Percentiles rank a stretch among this genome's conserved stretches.
Conservation (phyloP, 176 grass and related monocot species). For the Themeda triandra region DNA sequence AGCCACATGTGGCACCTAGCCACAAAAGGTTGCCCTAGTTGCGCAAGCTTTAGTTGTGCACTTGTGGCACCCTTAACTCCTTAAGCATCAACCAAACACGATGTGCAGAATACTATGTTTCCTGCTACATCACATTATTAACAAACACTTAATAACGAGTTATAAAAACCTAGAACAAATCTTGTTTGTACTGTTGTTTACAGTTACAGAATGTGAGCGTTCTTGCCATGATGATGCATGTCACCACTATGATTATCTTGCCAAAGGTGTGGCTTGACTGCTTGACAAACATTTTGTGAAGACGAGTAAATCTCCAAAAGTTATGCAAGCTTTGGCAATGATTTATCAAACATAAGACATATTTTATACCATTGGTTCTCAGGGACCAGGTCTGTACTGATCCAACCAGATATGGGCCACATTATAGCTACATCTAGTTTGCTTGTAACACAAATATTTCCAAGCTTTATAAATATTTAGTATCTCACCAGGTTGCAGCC, state of each 20-base stretch:
- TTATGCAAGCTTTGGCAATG: not conserved
- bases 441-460: not conserved
- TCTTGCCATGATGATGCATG: not conserved
- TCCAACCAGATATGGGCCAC: not conserved
- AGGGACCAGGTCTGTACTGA: not conserved
- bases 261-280: not conserved
- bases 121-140: not conserved
- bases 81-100: not conserved
- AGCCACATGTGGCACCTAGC: no score
- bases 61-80: not conserved
- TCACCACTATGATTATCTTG: not conserved
- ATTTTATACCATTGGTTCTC: not conserved
- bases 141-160: not conserved
- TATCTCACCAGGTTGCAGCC: slow-evolving; percentile 76
- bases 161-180: not conserved
- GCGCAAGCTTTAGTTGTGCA: not conserved
- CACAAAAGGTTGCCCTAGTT: not conserved
- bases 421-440: not conserved
- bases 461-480: not conserved
- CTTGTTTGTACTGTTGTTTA: not conserved
- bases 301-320: not conserved
- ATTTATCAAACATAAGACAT: not conserved
- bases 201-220: not conserved
- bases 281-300: not conserved
- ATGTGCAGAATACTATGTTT: not conserved